These are phyloP conservation scores for Ramaria sp. DNA, from an alignment of 768 basidiomycete genomes.

Conservation along the genomic window DNA sequence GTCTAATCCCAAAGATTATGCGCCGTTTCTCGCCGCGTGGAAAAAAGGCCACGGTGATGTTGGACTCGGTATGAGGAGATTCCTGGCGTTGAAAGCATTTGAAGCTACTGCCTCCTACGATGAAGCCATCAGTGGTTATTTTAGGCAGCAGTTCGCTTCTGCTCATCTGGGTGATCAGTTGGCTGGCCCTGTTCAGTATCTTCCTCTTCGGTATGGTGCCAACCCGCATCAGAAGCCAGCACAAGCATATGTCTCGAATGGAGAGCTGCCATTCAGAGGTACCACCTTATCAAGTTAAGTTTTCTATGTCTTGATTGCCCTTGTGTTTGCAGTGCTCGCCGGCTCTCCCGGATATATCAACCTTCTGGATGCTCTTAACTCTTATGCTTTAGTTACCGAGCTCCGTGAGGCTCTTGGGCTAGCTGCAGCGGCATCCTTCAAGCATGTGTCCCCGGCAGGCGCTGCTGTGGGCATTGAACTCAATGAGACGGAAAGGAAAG, in stretches of 20 bases:
- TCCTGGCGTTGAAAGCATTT: conserved; percentile 91
- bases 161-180: conserved; percentile 58
- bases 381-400: conserved; percentile 92
- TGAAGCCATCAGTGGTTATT: conserved; percentile 91
- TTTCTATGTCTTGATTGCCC: neutral
- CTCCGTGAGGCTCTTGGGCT: conserved; percentile 77
- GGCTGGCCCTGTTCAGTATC: conserved; percentile 66
- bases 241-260: conserved; percentile 85
- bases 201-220: conserved; percentile 86
- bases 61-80: conserved; percentile 57
- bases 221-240: conserved; percentile 99
- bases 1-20: conserved; percentile 84
- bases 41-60: conserved; percentile 66
- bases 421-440: conserved; percentile 97
- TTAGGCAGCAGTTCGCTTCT: conserved; percentile 90
- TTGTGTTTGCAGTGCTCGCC: conserved; percentile 50
- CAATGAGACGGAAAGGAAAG: conserved; percentile 76
- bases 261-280: conserved; percentile 93
- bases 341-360: conserved; percentile 99
- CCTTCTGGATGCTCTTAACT: conserved; percentile 93
- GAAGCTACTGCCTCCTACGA: conserved; percentile 95
- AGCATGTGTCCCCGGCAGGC: conserved; percentile 98
- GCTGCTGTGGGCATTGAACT: conserved; percentile 86
- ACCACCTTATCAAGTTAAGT: neutral
- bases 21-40: conserved; percentile 70